Percentiles rank a stretch among this genome's conserved stretches.
These are phyloP conservation scores for Colletotrichum gigasporum DNA, from an alignment of 2,329 filamentous ascomycete genomes.

Conservation along the genomic window DNA sequence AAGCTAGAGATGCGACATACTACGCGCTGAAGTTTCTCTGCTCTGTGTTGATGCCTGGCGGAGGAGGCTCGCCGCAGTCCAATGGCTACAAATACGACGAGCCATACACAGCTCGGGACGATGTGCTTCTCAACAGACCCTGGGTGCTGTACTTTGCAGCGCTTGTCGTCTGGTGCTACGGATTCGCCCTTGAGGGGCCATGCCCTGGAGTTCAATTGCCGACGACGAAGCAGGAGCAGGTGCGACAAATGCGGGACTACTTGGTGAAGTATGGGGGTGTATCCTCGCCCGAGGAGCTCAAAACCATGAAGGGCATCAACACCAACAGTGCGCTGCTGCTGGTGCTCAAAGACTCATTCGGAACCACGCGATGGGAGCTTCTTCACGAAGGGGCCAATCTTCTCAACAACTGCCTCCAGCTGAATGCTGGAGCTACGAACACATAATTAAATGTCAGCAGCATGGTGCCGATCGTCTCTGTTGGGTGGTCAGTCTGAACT, in stretches of 20 bases:
- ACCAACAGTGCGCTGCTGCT: conserved; percentile 83
- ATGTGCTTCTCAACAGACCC: conserved; percentile 88
- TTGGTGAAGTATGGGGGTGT: conserved; percentile 78
- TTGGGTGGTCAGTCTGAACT: not conserved
- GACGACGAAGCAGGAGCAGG: conserved; percentile 70
- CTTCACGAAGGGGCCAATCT: conserved; percentile 86
- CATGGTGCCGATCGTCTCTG: not conserved
- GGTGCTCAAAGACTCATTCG: conserved; percentile 83
- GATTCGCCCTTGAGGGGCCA: conserved; percentile 87
- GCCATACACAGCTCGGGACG: conserved; percentile 84
- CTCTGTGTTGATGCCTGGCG: conserved; percentile 79
- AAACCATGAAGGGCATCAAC: conserved; percentile 79
- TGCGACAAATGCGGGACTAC: conserved; percentile 82
- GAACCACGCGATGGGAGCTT: conserved; percentile 88
- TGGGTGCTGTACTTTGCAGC: conserved; percentile 97
- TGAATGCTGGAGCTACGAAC: conserved; percentile 49
- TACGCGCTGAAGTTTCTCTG: conserved; percentile 90
- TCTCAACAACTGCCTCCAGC: conserved; percentile 80
- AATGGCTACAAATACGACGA: conserved; percentile 52
- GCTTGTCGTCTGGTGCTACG: conserved; percentile 95
- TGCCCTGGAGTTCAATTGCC: conserved; percentile 64
- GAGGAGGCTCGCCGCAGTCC: conserved; percentile 35
- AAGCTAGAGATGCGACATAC: conserved; percentile 89
- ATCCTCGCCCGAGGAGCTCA: conserved; percentile 79
- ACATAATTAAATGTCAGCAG: too few relatives aligned